A percentile compares a stretch with the other conserved stretches of the same genome.
Conservation (phyloP, 2,329 filamentous ascomycete genomes). For the Epichloe elymi region DNA sequence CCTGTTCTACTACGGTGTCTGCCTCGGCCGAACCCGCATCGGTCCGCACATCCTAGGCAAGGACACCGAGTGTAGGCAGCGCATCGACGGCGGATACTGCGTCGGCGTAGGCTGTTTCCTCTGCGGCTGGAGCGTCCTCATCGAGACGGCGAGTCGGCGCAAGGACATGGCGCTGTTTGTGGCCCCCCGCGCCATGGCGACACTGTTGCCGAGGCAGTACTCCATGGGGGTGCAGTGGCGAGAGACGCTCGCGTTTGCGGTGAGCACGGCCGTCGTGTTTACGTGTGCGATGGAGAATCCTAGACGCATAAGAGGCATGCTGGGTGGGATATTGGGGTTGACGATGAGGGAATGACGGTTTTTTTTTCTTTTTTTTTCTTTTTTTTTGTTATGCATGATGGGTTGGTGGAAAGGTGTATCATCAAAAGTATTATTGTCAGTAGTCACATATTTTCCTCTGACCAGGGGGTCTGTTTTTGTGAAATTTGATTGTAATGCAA, state of each 20-base stretch:
- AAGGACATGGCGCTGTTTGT: constrained; percentile 74
- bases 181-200: constrained; percentile 67
- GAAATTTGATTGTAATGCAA: too few species aligned
- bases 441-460: too few species aligned
- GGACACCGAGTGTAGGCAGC: constrained; percentile 32
- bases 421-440: too few species aligned
- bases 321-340: constrained; percentile 45
- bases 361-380: neutral
- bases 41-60: constrained; percentile 55
- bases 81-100: constrained; percentile 51
- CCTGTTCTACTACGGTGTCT: constrained; percentile 77
- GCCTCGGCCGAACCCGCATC: constrained; percentile 58
- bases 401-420: neutral
- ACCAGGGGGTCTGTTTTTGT: too few species aligned
- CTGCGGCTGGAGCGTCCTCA: constrained; percentile 71
- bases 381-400: too few species aligned
- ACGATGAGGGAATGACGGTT: constrained; percentile 23
- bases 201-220: constrained; percentile 61
- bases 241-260: constrained; percentile 52
- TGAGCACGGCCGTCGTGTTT: constrained; percentile 57
- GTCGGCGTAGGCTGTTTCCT: constrained; percentile 58
- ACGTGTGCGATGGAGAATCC: constrained; percentile 52
- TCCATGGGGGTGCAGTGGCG: constrained; percentile 47
- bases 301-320: constrained; percentile 50
- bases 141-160: constrained; percentile 52